Percentiles rank a stretch among this genome's conserved stretches.
phyloP scores from a whole-genome alignment of 371 early-diverging fungal species.

The Mucor indicus region DNA sequence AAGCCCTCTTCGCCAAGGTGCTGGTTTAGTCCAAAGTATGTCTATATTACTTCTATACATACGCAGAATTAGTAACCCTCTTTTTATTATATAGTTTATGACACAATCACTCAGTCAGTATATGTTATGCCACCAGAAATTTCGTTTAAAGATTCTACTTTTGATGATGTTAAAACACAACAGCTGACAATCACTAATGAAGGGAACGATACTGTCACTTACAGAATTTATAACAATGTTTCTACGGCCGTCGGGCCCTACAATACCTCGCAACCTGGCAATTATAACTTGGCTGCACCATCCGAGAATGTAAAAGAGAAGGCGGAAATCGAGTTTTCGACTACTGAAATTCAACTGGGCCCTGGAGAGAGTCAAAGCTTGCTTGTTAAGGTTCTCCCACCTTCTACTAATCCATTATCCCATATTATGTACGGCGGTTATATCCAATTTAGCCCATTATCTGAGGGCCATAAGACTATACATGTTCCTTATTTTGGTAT shows the following conservation, averaged over 20 bases:
- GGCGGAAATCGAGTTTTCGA: slow-evolving; percentile 35
- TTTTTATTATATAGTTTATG: too few species aligned
- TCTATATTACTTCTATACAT: too few species aligned
- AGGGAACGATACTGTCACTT: slow-evolving; percentile 45
- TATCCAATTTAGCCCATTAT: slow-evolving; percentile 20
- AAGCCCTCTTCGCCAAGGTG: slow-evolving; percentile 61
- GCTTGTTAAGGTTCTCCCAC: background rate
- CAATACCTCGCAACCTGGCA: slow-evolving; percentile 38
- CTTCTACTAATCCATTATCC: too few species aligned
- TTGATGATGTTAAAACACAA: slow-evolving; percentile 18
- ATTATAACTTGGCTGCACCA: too few species aligned
- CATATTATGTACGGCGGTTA: slow-evolving; percentile 49
- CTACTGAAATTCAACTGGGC: slow-evolving; percentile 23
- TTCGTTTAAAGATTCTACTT: slow-evolving; percentile 68
- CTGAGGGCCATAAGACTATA: background rate
- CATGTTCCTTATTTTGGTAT: slow-evolving; percentile 58
- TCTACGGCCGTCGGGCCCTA: too few species aligned
- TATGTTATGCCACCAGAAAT: slow-evolving; percentile 62
- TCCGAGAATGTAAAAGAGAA: too few species aligned
- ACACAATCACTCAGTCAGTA: slow-evolving; percentile 53
- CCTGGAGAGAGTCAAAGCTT: slow-evolving; percentile 27
- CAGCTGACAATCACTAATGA: slow-evolving; percentile 53
- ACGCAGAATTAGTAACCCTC: too few species aligned
- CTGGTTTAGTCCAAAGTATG: slow-evolving; percentile 79
- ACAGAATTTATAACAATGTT: slow-evolving; percentile 32